phyloP scores from a whole-genome alignment of 257 asterid genomes.

The Penstemon newberryi region DNA sequence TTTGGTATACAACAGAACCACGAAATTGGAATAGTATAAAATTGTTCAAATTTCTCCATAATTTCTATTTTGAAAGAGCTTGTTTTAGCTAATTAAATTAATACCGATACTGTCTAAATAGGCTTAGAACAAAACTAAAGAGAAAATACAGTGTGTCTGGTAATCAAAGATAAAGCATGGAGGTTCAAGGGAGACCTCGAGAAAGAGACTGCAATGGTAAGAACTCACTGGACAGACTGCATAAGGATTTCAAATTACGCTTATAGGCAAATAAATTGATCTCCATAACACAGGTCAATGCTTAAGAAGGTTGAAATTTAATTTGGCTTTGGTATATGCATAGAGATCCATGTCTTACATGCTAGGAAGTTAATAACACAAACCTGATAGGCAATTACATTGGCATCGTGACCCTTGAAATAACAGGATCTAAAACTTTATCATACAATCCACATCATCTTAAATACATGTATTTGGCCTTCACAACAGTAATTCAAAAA shows the following conservation, averaged over 20 bases:
- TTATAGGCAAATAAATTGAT: too few relatives aligned
- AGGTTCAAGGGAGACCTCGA: not conserved
- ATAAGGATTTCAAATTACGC: too few relatives aligned
- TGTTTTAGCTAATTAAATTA: not conserved
- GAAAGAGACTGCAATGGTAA: not conserved
- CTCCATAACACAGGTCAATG: too few relatives aligned
- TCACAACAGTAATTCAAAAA: slow-evolving; percentile 3
- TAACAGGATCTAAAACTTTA: not conserved
- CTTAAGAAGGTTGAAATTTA: too few relatives aligned
- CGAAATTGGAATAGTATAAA: not conserved
- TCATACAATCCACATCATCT: not conserved
- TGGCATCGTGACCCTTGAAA: not conserved
- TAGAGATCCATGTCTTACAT: too few relatives aligned
- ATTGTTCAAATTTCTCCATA: not conserved
- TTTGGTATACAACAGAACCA: not conserved
- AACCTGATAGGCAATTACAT: not conserved
- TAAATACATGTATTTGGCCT: not conserved
- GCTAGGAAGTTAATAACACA: too few relatives aligned
- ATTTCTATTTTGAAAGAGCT: not conserved
- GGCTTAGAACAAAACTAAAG: not conserved
- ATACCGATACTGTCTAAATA: not conserved
- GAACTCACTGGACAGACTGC: too few relatives aligned
- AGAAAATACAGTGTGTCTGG: too few relatives aligned
- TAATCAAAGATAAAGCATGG: too few relatives aligned
- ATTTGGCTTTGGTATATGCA: too few relatives aligned